These are phyloP conservation scores for Ceratobasidium sp. DNA, from an alignment of 1,284 basidiomycete species.

Conservation along the genomic window DNA sequence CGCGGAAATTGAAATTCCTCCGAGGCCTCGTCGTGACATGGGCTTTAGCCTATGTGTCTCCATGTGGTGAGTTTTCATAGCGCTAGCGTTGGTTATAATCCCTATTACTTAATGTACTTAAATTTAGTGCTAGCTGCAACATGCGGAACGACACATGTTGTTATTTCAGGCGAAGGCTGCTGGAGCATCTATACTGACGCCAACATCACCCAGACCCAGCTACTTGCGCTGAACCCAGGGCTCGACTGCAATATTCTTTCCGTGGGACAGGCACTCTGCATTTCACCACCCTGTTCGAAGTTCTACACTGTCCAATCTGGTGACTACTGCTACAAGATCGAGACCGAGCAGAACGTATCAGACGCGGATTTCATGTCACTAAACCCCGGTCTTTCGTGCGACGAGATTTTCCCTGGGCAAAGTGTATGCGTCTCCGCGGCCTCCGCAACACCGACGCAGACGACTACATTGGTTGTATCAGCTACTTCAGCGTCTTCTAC, in stretches of 20 bases:
- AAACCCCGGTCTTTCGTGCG: slow-evolving; percentile 30
- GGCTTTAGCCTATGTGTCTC: too few relatives aligned
- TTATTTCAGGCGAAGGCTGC: slow-evolving; percentile 32
- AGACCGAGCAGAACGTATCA: slow-evolving; percentile 20
- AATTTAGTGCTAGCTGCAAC: background rate
- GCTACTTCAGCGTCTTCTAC: background rate
- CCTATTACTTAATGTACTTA: too few relatives aligned
- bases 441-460: background rate
- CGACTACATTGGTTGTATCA: background rate
- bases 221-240: slow-evolving; percentile 19
- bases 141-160: slow-evolving; percentile 8
- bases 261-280: slow-evolving; percentile 22
- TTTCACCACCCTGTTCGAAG: background rate
- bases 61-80: too few relatives aligned
- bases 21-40: too few relatives aligned
- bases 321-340: slow-evolving; percentile 31
- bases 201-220: slow-evolving; percentile 22
- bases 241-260: slow-evolving; percentile 14
- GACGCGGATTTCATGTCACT: background rate
- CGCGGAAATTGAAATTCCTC: too few relatives aligned
- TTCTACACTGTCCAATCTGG: slow-evolving; percentile 34
- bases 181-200: slow-evolving; percentile 37
- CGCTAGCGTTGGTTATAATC: too few relatives aligned
- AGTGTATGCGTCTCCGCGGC: slow-evolving; percentile 22
- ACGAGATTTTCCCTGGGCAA: slow-evolving; percentile 28